Conservation (phyloP, 305 asterid genomes). For the Striga hermonthica region DNA sequence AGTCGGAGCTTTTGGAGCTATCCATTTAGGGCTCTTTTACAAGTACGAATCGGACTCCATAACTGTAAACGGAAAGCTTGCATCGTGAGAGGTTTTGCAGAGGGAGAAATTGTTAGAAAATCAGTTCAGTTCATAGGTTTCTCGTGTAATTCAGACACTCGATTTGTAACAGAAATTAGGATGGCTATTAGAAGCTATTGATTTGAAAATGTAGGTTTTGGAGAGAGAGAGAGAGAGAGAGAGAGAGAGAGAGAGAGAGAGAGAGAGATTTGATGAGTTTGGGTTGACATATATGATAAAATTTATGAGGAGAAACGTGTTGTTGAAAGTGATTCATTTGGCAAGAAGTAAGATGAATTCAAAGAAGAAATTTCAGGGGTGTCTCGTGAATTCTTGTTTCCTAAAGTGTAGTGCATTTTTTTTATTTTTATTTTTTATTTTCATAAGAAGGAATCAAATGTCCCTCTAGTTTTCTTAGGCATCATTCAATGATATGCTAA, state of each 20-base stretch:
- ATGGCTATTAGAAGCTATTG: too few relatives aligned
- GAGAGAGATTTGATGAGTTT: slow-evolving; percentile 37
- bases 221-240: slow-evolving; percentile 30
- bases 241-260: slow-evolving; percentile 28
- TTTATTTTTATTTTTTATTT: too few relatives aligned
- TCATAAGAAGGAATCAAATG: neutral
- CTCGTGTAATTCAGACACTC: too few relatives aligned
- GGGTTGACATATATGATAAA: slow-evolving; percentile 10
- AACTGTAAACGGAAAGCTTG: neutral
- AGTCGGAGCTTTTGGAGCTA: slow-evolving; percentile 15
- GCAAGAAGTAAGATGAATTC: slow-evolving; percentile 41
- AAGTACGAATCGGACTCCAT: neutral
- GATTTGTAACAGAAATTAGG: too few relatives aligned
- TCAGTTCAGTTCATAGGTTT: too few relatives aligned
- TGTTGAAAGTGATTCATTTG: slow-evolving; percentile 37
- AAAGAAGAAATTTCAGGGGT: slow-evolving; percentile 53
- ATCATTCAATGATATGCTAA: neutral
- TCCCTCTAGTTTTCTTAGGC: neutral
- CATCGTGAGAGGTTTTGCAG: neutral
- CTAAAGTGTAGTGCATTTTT: slow-evolving; percentile 24
- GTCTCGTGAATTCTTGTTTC: slow-evolving; percentile 75
- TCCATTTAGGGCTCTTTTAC: neutral
- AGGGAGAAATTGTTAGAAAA: neutral
- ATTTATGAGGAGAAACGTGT: slow-evolving; percentile 39
- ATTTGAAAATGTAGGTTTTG: slow-evolving; percentile 29